Conservation (phyloP, 768 basidiomycete species). For the Dacryopinax primogenitus region DNA sequence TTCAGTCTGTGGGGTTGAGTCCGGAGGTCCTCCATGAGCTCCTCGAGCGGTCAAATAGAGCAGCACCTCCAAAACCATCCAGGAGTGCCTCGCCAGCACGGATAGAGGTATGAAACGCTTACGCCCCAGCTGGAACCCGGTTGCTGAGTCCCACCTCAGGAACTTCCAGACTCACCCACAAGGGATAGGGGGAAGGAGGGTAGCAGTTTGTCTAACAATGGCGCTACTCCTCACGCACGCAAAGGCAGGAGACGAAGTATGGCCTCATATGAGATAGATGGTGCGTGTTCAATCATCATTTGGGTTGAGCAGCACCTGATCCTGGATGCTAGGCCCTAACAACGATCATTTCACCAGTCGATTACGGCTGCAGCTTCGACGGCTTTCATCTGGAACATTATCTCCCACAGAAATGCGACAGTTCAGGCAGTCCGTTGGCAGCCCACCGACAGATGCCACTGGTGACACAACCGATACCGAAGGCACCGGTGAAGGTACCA, state of each 20-base stretch:
- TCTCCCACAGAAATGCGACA: background rate
- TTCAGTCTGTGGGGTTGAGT: conserved; percentile 53
- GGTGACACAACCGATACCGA: background rate
- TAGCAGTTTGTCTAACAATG: background rate
- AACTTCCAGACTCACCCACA: background rate
- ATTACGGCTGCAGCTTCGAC: background rate
- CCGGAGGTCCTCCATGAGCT: conserved; percentile 32
- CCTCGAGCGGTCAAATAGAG: conserved; percentile 28
- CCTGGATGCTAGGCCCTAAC: background rate
- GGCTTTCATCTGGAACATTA: background rate
- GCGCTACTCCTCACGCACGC: background rate
- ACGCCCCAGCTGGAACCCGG: background rate
- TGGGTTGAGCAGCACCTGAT: background rate
- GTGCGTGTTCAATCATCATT: background rate
- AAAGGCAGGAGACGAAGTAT: background rate
- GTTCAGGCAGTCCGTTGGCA: background rate
- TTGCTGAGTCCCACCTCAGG: background rate
- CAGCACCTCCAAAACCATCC: background rate
- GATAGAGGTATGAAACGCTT: background rate
- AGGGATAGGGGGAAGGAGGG: background rate
- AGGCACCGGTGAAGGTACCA: background rate
- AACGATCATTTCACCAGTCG: background rate
- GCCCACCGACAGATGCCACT: background rate
- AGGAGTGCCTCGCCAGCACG: background rate
- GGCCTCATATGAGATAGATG: background rate